These are phyloP conservation scores for Hirsutella rhossiliensis DNA, from an alignment of 2,329 filamentous ascomycete genomes.

Conservation along the genomic window DNA sequence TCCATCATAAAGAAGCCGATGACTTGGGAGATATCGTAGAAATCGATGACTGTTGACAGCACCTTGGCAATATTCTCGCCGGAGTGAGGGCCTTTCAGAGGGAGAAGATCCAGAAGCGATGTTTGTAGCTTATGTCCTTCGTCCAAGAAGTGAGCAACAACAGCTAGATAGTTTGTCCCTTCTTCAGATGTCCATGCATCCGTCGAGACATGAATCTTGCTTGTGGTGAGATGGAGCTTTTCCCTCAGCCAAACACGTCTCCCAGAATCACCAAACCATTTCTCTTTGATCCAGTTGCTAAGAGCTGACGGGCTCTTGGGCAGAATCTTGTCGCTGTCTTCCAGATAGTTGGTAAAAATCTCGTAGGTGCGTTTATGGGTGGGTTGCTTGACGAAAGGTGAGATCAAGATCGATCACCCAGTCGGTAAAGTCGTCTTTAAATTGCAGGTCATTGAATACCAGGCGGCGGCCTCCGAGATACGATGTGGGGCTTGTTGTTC, in stretches of 20 bases:
- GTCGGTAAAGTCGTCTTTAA: too few species aligned
- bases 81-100: background rate
- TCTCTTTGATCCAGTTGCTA: background rate
- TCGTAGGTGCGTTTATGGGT: background rate
- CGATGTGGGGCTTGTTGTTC: background rate
- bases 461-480: background rate
- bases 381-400: background rate
- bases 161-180: background rate
- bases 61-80: background rate
- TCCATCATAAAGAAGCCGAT: background rate
- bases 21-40: background rate
- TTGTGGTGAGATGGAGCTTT: background rate
- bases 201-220: background rate
- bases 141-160: background rate
- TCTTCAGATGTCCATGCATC: background rate
- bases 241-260: background rate
- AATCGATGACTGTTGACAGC: background rate
- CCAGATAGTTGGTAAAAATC: background rate
- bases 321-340: background rate
- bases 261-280: background rate
- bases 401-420: background rate
- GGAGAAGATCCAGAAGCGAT: background rate
- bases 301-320: background rate
- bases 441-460: background rate
- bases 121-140: background rate